phyloP scores from a whole-genome alignment of 306 rosid species.

The Erythrophleum fordii region DNA sequence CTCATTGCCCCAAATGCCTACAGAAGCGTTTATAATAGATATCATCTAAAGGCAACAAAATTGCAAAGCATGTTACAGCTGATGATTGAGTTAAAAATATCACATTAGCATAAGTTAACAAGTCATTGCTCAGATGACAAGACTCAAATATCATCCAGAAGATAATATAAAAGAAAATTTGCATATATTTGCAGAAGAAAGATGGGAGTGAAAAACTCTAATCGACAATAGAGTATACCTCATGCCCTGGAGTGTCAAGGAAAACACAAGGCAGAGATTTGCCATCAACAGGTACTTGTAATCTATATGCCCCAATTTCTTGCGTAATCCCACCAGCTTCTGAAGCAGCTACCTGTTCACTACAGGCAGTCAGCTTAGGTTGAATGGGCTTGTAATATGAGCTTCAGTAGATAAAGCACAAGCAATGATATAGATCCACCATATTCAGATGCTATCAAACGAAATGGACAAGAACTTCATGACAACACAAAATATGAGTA shows the following conservation, averaged over 20 bases:
- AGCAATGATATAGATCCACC: constrained; percentile 14
- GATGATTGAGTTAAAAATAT: constrained; percentile 23
- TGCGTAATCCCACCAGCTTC: constrained; percentile 99
- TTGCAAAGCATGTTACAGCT: constrained; percentile 35
- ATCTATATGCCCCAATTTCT: constrained; percentile 94
- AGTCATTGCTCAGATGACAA: constrained; percentile 7
- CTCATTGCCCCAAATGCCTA: constrained; percentile 99
- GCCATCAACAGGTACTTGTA: constrained; percentile 83
- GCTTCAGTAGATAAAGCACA: constrained; percentile 14
- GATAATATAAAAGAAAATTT: constrained; percentile 21
- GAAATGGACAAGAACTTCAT: constrained; percentile 2
- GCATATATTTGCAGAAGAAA: constrained; percentile 1
- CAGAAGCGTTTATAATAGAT: constrained; percentile 45
- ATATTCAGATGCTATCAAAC: constrained; percentile 1
- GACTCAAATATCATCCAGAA: constrained; percentile 31
- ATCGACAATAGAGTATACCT: constrained; percentile 54
- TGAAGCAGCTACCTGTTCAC: constrained; percentile 89
- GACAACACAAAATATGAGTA: neutral
- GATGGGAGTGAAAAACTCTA: constrained; percentile 8
- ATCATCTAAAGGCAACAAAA: constrained; percentile 44
- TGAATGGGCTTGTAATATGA: constrained; percentile 26
- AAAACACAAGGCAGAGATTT: constrained; percentile 81
- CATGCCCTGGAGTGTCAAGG: constrained; percentile 96
- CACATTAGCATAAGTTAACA: constrained; percentile 33
- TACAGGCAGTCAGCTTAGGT: constrained; percentile 37